Evolutionary conservation across 2,329 filamentous ascomycete species (phyloP).

Genomic region (Fusarium napiforme): DNA sequence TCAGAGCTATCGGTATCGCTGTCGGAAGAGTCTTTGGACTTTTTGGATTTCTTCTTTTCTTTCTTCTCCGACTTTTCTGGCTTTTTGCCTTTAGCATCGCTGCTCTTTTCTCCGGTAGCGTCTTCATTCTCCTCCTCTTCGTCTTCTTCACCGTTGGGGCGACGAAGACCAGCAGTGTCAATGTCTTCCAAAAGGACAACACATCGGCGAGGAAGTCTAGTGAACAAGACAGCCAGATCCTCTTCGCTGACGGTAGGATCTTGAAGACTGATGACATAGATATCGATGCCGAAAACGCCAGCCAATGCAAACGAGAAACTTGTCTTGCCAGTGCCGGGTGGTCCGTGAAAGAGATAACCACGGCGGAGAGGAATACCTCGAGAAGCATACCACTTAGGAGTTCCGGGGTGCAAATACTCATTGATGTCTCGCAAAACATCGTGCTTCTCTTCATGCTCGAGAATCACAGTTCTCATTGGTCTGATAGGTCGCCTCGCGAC

Average conservation of each 20-base stretch:
- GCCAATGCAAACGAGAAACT: slow-evolving; percentile 74
- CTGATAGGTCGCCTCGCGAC: slow-evolving; percentile 73
- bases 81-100: slow-evolving; percentile 6
- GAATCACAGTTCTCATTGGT: slow-evolving; percentile 79
- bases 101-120: slow-evolving; percentile 3
- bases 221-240: slow-evolving; percentile 68
- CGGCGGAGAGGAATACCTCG: slow-evolving; percentile 80
- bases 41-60: slow-evolving; percentile 47
- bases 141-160: slow-evolving; percentile 50
- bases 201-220: slow-evolving; percentile 68
- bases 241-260: slow-evolving; percentile 72
- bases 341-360: slow-evolving; percentile 82
- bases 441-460: slow-evolving; percentile 74
- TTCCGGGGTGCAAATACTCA: slow-evolving; percentile 78
- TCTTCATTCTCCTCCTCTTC: slow-evolving; percentile 37
- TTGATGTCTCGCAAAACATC: slow-evolving; percentile 77
- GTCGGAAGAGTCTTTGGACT: slow-evolving; percentile 34
- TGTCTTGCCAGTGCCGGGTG: slow-evolving; percentile 79
- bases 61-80: slow-evolving; percentile 18
- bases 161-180: slow-evolving; percentile 70
- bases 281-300: slow-evolving; percentile 72
- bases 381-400: slow-evolving; percentile 77
- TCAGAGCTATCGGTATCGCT: slow-evolving; percentile 43
- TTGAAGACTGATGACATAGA: slow-evolving; percentile 69
- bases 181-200: slow-evolving; percentile 77